phyloP scores from a whole-genome alignment of 1,284 basidiomycete genomes.

The Pisolithus thermaeus region DNA sequence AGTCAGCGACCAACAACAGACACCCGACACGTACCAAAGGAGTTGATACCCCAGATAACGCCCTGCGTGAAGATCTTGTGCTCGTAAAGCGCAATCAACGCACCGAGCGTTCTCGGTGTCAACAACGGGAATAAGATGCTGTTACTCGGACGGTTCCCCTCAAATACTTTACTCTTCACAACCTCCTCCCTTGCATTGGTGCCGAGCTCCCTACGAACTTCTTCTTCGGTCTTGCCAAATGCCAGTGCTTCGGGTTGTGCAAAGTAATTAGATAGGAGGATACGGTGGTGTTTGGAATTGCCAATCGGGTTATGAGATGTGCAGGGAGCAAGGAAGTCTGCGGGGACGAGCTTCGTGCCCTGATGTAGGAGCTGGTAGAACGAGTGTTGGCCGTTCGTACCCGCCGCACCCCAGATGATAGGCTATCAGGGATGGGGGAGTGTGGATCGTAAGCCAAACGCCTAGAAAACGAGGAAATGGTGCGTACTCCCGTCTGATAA shows the following conservation, averaged over 20 bases:
- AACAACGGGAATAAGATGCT: slow-evolving; percentile 92
- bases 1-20: slow-evolving; percentile 1
- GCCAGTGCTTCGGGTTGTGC: slow-evolving; percentile 97
- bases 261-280: slow-evolving; percentile 96
- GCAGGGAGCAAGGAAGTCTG: slow-evolving; percentile 94
- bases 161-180: slow-evolving; percentile 97
- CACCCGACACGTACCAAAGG: slow-evolving; percentile 60
- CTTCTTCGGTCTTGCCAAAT: slow-evolving; percentile 93
- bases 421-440: slow-evolving; percentile 46
- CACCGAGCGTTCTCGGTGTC: slow-evolving; percentile 86
- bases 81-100: slow-evolving; percentile 90
- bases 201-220: slow-evolving; percentile 82
- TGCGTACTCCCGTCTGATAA: slow-evolving; percentile 91
- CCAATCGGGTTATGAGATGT: slow-evolving; percentile 90
- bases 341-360: slow-evolving; percentile 88
- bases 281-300: slow-evolving; percentile 90
- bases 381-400: slow-evolving; percentile 98
- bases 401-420: slow-evolving; percentile 98
- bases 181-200: slow-evolving; percentile 73
- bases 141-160: slow-evolving; percentile 96
- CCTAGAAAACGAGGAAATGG: not conserved
- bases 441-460: not conserved
- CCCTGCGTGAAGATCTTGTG: slow-evolving; percentile 99
- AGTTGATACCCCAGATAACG: slow-evolving; percentile 97
- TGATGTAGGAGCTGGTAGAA: slow-evolving; percentile 99